Evolutionary conservation across 129 eudicot genomes (phyloP), one percentile per base, ranked within the genome.

Genomic region (Glebionis coronaria): DNA sequence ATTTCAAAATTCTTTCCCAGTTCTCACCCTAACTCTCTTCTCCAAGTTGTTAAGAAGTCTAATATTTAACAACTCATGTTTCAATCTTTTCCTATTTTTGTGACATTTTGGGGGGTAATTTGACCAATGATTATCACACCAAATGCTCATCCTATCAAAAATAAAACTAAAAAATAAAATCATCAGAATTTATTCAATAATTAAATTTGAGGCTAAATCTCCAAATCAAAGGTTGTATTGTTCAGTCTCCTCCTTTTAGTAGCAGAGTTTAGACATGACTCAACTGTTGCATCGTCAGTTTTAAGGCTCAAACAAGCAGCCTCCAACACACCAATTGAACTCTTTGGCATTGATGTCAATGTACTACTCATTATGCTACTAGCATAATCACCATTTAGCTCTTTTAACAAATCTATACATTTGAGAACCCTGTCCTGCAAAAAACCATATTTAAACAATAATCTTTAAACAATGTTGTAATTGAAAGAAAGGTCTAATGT

Each of bases 311-410:
- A 64, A 59, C 81, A 80, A 50, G 81, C 77, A 35, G 83, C 83
- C 78, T 84, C 83, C 56, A 81, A 63, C 73, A 84, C 82, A 73
- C 84, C 86, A 47, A 67, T 81, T 63, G 86, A 78, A 56, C 84
- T 75, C 38, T 85, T 78, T 20, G 82, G 84, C 70, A 85, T 74
- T 35, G 74, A 67, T 45, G 73, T 16, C n/a, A 64, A 61, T 71
- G 70, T 76, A 50, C 67, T 20, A 74, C 53, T 49, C 44, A 13
- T 66, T 52, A 56, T 56, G 67, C 76, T 65, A 58, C 38, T 56
- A 9, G 67, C 65, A 47, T 72, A 74, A 29, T 57, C 57, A 72
- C 70, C 68, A 20, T 18, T 56, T 29, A 78, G 65, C 56, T 56
- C 82, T 21, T 77, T 59, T 40, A 80, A 64, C 72, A 71, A 11